Percentiles rank a stretch among this genome's conserved stretches.
Evolutionary conservation across 2,329 filamentous ascomycete genomes (phyloP).

Genomic region (Aspergillus fischeri): DNA sequence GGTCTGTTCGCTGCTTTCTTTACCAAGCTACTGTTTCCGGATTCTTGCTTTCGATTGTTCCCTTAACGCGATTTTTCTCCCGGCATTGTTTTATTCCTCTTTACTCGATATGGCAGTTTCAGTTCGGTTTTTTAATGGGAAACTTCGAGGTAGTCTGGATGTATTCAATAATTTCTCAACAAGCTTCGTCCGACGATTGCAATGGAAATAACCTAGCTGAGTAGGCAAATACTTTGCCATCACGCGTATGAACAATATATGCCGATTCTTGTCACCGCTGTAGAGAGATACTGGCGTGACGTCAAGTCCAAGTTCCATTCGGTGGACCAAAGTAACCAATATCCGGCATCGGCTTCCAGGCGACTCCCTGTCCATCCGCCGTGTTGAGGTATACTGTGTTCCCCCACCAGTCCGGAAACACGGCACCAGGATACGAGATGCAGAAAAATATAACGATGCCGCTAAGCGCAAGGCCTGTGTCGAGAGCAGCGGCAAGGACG

Average conservation of each 20-base stretch:
- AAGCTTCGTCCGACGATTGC: background rate
- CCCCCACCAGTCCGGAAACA: conserved; percentile 32
- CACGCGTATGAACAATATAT: background rate
- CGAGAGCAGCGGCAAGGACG: conserved; percentile 39
- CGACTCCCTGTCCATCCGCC: conserved; percentile 25
- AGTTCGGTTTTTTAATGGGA: conserved; percentile 4
- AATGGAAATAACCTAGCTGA: background rate
- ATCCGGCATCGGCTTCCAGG: conserved; percentile 24
- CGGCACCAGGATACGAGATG: conserved; percentile 28
- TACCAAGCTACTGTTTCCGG: conserved; percentile 6
- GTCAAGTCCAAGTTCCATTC: conserved; percentile 26
- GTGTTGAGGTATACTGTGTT: conserved; percentile 32
- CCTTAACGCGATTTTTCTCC: conserved; percentile 5
- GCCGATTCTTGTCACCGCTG: background rate
- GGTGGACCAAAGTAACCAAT: conserved; percentile 29
- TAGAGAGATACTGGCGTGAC: background rate
- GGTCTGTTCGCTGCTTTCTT: conserved; percentile 2
- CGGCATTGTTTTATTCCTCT: conserved; percentile 3
- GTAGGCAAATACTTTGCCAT: background rate
- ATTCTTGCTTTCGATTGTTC: conserved; percentile 5
- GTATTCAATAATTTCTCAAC: conserved; percentile 16
- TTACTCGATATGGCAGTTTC: conserved; percentile 8
- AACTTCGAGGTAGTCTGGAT: conserved; percentile 8
- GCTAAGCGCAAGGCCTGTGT: conserved; percentile 31
- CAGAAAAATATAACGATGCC: conserved; percentile 36